Base-by-base conservation (phyloP, 371 early-diverging fungal species). In the Dichotomocladium elegans region DNA sequence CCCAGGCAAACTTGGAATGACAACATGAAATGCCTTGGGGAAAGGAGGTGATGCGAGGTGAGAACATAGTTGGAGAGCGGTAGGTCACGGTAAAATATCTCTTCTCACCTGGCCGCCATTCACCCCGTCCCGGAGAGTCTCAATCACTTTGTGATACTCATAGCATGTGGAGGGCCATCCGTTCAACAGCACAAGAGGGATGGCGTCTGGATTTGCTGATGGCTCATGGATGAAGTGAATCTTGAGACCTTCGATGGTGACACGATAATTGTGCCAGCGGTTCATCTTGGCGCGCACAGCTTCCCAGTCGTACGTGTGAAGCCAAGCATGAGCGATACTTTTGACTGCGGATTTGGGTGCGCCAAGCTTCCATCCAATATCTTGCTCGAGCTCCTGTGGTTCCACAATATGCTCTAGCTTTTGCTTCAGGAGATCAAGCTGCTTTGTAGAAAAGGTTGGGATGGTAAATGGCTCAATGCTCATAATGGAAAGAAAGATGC, bases 151-250 rank as follows among this genome's bases (percentile, higher is more conserved):
- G 27, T 76, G 78, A 51, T 83, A 88, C 50, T 86, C 87, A 42
- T 73, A 80, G 68, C 80, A 80, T 4, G 74, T 65, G 2, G 82
- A 82, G 0, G 83, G 85, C 87, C 87, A 85, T 1, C 88, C 88
- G 53, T 88, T 87, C n/a, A 79, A 47, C 29, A 87, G 49, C 27
- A 88, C 29, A 33, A 88, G 57, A 11, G 89, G 86, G 34, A 81
- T 72, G n/a, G 84, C 83, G 42, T 78, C 64, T 2, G 55, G 53
- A 1, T 57, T 29, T 5, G 63, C 30, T 28, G 81, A 80, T 1
- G 64, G 76, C 28, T 75, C 80, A 48, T 83, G 84, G 6, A 85
- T 61, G 58, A 78, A 86, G 47, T 86, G 88, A 12, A 85, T 55
- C 4, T 71, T 52, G 3, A 79, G 48, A 0, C 72, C 81, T 26